These are phyloP conservation scores for Quercus agrifolia DNA, from an alignment of 306 rosid genomes.

Conservation along the genomic window DNA sequence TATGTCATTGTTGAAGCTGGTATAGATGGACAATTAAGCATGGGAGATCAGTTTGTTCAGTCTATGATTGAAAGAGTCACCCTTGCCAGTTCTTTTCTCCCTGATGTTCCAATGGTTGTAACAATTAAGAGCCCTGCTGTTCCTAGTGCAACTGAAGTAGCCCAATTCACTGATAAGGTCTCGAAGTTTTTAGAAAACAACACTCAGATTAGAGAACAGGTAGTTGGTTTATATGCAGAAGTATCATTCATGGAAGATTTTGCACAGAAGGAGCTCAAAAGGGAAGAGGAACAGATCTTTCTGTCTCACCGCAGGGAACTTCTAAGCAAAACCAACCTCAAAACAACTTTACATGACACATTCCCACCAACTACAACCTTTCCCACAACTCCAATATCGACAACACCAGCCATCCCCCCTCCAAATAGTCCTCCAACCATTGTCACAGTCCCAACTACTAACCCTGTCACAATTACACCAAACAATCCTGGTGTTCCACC, in stretches of 20 bases:
- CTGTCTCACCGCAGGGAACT: conserved; percentile 38
- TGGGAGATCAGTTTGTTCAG: conserved; percentile 39
- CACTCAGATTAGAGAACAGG: conserved; percentile 26
- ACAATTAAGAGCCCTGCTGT: conserved; percentile 38
- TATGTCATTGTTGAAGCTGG: conserved; percentile 46
- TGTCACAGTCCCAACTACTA: conserved; percentile 72
- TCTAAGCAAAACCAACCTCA: conserved; percentile 21
- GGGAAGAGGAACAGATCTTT: conserved; percentile 44
- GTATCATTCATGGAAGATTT: conserved; percentile 39
- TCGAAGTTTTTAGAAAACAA: conserved; percentile 45
- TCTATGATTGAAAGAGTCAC: conserved; percentile 32
- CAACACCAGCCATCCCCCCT: conserved; percentile 34
- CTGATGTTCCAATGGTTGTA: conserved; percentile 51
- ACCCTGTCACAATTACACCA: conserved; percentile 57
- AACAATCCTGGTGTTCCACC: conserved; percentile 46
- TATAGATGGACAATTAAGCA: conserved; percentile 34
- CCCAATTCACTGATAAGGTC: conserved; percentile 35
- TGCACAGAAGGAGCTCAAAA: conserved; percentile 37
- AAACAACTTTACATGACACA: conserved; percentile 40
- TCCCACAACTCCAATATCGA: conserved; percentile 49
- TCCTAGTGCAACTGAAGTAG: conserved; percentile 35
- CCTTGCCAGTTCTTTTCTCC: conserved; percentile 40
- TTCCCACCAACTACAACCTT: conserved; percentile 50
- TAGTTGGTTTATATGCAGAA: conserved; percentile 50
- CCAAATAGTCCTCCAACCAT: conserved; percentile 54